Conservation (phyloP, 176 grass and related monocot species). For the Oryza australiensis region DNA sequence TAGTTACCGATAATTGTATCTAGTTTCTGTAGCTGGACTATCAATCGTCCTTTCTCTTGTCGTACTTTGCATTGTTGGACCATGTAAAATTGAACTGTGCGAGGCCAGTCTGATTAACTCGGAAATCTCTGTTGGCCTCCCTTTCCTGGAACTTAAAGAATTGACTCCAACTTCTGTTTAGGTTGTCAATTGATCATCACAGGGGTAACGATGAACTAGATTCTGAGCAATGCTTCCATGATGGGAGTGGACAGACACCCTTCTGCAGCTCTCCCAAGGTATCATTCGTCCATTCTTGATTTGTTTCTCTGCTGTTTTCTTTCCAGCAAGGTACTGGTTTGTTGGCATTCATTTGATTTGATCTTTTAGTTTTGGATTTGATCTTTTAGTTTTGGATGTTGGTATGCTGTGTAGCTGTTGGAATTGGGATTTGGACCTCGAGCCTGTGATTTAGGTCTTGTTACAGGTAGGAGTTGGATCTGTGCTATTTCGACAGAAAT, state of each 20-base stretch:
- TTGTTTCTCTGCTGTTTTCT: background rate
- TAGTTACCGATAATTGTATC: constrained; percentile 39
- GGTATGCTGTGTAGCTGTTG: background rate
- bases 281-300: background rate
- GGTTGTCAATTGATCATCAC: background rate
- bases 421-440: too few species aligned
- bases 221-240: background rate
- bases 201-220: background rate
- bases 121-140: background rate
- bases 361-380: background rate
- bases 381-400: too few species aligned
- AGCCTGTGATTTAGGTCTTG: too few species aligned
- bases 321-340: background rate
- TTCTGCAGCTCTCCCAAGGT: background rate
- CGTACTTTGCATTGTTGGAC: constrained; percentile 27
- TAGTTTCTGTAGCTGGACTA: constrained; percentile 28
- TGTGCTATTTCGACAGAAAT: too few species aligned
- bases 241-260: background rate
- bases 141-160: background rate
- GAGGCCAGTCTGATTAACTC: constrained; percentile 1
- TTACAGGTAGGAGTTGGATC: too few species aligned
- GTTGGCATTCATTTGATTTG: background rate
- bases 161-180: background rate
- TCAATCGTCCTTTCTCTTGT: background rate
- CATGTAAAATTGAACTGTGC: constrained; percentile 28